Base-by-base conservation (phyloP, 768 basidiomycete genomes). In the Mycena kentingensis region DNA sequence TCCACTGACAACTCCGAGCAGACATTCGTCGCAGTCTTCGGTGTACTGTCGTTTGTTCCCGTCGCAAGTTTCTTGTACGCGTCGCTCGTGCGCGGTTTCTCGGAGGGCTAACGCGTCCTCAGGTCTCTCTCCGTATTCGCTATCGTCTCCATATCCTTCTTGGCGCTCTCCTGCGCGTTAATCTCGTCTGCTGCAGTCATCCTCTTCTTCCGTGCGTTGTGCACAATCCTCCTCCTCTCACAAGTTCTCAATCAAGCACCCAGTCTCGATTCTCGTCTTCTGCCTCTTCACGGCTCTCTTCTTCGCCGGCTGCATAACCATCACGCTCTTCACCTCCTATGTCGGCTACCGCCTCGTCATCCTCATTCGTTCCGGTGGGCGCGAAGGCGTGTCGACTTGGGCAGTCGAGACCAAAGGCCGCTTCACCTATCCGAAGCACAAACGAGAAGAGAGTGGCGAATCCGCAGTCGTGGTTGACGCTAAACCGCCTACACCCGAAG, bases 11-110 rank as follows among this genome's bases (percentile, higher is more conserved):
- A 25, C 15, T 18, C 45, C 45, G 21, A 18, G 28, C 54, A 79
- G 78, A 74, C 70, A 13, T 77, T 77, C 57, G 21, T 77, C 34
- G 65, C 70, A 8, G 65, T 75, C 51, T 76, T 77, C 37, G 63
- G 62, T 21, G 39, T 66, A 25, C 65, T 79, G 45, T 69, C 77
- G 36, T 60, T 66, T 28, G 26, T 71, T 28, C 72, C 72, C 21
- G 55, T 68, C 24, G 52, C 61, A 32, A 62, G 70, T 13, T 79
- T 78, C 52, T 48, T 75, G 77, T 79, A 19, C n/a, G 16, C 46
- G 3, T 32, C 18, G 6, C 61, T 11, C 25, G 21, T 46, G 3
- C 18, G n/a, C 41, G 19, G n/a, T 39, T 22, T 4, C 12, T 16
- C 13, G 22, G 24, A 26, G 31, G 13, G 12, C 25, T 35, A 28